Conservation (phyloP, 2,329 filamentous ascomycete species). For the Colletotrichum sp. region DNA sequence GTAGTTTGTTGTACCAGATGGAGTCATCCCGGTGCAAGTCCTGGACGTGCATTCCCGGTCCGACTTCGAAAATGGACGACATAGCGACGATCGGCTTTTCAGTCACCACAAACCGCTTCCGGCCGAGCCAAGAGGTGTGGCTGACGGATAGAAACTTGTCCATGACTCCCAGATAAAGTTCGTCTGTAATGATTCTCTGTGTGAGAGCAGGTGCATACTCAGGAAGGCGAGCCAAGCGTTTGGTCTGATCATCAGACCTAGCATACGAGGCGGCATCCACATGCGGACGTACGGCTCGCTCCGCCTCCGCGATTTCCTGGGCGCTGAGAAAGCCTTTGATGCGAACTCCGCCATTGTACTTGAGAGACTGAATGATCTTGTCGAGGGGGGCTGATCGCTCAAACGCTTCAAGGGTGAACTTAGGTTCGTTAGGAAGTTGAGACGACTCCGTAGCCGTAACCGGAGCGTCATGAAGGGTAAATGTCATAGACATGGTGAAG, state of each 20-base stretch:
- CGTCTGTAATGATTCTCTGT: background rate
- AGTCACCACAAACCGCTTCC: background rate
- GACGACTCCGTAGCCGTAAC: background rate
- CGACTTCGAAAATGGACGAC: background rate
- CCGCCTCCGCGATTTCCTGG: background rate
- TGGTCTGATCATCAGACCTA: background rate
- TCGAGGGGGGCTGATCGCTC: background rate
- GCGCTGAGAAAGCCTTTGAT: background rate
- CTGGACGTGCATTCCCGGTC: background rate
- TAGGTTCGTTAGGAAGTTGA: background rate
- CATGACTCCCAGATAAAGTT: background rate
- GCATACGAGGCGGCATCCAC: constrained; percentile 7
- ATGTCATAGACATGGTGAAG: background rate
- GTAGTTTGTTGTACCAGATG: background rate
- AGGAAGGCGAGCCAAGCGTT: background rate
- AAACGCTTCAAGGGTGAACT: background rate
- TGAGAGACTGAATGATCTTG: background rate
- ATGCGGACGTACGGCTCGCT: background rate
- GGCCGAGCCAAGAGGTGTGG: background rate
- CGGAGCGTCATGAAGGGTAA: background rate
- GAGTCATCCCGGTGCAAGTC: background rate
- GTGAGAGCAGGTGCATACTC: background rate
- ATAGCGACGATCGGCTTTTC: background rate
- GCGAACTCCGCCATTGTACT: background rate
- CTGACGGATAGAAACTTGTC: background rate